Evolutionary conservation across 192 early-diverging fungal species (phyloP).

Genomic region (Backusella sp.): DNA sequence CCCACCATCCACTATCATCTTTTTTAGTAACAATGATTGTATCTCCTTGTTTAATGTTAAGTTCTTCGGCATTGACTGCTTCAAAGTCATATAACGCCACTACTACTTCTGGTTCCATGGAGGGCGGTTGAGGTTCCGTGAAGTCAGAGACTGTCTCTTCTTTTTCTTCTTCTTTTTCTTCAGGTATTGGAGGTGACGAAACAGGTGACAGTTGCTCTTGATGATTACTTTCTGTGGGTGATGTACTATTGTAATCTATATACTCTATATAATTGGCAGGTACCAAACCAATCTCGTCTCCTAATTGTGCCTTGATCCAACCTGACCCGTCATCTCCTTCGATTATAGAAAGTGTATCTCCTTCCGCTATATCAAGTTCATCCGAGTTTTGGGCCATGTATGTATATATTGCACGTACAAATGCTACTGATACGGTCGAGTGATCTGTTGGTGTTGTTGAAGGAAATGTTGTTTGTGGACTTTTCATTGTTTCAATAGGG

Average conservation of each 20-base stretch:
- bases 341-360: constrained; percentile 53
- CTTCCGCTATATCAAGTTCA: constrained; percentile 55
- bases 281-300: constrained; percentile 35
- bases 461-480: background rate
- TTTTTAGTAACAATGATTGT: constrained; percentile 44
- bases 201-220: background rate
- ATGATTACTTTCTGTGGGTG: background rate
- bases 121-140: background rate
- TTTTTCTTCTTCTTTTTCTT: background rate
- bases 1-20: constrained; percentile 59
- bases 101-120: constrained; percentile 1
- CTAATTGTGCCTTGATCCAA: constrained; percentile 52
- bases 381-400: constrained; percentile 51
- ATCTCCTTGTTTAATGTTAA: constrained; percentile 48
- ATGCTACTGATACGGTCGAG: background rate
- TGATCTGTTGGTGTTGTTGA: background rate
- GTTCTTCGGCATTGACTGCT: constrained; percentile 49
- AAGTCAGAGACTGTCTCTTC: background rate
- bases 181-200: background rate
- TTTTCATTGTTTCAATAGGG: background rate
- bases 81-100: constrained; percentile 53
- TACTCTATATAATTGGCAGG: constrained; percentile 50
- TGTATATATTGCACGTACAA: constrained; percentile 57
- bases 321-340: constrained; percentile 60
- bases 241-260: background rate